Conservation (phyloP, 2,329 filamentous ascomycete species). For the Colletotrichum lentis region DNA sequence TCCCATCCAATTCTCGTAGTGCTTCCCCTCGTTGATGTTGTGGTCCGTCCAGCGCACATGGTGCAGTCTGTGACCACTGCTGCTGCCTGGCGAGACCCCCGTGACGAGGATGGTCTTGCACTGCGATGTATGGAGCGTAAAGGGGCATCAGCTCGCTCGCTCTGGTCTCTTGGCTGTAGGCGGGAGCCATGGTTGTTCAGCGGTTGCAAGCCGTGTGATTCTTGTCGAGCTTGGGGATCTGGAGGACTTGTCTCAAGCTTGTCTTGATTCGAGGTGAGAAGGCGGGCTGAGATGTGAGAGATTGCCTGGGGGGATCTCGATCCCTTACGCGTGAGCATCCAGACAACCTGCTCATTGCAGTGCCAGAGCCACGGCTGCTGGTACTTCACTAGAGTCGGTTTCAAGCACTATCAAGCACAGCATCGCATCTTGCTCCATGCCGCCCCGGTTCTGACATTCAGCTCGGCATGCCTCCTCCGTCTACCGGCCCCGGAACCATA, state of each 20-base stretch:
- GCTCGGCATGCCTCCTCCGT: too few relatives aligned
- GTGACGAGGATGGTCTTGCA: conserved; percentile 53
- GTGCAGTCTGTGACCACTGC: conserved; percentile 53
- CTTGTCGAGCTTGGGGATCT: neutral
- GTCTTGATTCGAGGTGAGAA: neutral
- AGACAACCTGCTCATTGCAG: too few relatives aligned
- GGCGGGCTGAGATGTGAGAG: too few relatives aligned
- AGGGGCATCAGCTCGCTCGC: conserved; percentile 43
- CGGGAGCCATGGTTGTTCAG: conserved; percentile 1
- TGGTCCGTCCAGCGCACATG: conserved; percentile 55
- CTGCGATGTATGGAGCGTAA: conserved; percentile 46
- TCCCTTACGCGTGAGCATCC: neutral
- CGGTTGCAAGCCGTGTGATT: neutral
- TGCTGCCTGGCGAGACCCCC: conserved; percentile 52
- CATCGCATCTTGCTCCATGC: too few relatives aligned
- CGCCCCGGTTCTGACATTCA: too few relatives aligned
- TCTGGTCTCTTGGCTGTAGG: conserved; percentile 34
- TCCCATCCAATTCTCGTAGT: conserved; percentile 42
- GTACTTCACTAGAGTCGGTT: too few relatives aligned
- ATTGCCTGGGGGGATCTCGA: neutral
- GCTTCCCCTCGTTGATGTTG: conserved; percentile 47
- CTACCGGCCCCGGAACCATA: too few relatives aligned
- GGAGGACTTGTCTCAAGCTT: neutral
- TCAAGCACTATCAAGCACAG: too few relatives aligned
- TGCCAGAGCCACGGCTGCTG: too few relatives aligned